Evolutionary conservation across 768 basidiomycete genomes (phyloP).

Genomic region (Agrocybe praecox): DNA sequence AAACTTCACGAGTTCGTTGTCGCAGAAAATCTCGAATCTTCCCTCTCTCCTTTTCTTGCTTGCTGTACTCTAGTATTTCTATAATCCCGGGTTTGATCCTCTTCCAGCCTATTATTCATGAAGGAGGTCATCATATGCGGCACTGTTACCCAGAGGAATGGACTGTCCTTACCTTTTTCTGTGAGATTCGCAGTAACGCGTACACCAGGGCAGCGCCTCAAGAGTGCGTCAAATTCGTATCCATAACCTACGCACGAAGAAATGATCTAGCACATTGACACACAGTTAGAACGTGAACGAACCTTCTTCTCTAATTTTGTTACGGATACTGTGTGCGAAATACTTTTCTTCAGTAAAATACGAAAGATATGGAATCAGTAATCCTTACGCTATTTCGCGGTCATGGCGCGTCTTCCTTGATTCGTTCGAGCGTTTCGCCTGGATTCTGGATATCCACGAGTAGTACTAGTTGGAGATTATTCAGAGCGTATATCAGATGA

Average conservation of each 20-base stretch:
- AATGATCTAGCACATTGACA: too few species aligned
- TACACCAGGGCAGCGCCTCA: constrained; percentile 17
- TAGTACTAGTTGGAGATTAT: too few species aligned
- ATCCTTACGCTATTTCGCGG: too few species aligned
- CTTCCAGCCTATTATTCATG: constrained; percentile 22
- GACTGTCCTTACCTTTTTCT: constrained; percentile 19
- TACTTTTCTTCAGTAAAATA: neutral
- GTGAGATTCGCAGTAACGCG: constrained; percentile 20
- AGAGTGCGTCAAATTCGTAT: too few species aligned
- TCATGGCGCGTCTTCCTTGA: too few species aligned
- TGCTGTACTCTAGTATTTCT: constrained; percentile 12
- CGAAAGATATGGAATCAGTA: too few species aligned
- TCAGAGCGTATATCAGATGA: too few species aligned
- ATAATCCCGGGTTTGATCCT: constrained; percentile 22
- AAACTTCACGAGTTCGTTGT: too few species aligned
- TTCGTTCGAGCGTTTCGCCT: too few species aligned
- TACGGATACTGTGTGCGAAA: neutral
- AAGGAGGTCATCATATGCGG: neutral
- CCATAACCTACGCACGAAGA: too few species aligned
- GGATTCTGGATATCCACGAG: too few species aligned
- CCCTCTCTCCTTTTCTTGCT: constrained; percentile 2
- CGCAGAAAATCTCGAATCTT: neutral
- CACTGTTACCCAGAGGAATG: neutral
- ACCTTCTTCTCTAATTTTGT: constrained; percentile 2
- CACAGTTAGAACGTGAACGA: neutral